Percentiles rank a stretch among this genome's conserved stretches.
phyloP scores from a whole-genome alignment of 192 early-diverging fungal genomes.

The Paraglomus brasilianum region DNA sequence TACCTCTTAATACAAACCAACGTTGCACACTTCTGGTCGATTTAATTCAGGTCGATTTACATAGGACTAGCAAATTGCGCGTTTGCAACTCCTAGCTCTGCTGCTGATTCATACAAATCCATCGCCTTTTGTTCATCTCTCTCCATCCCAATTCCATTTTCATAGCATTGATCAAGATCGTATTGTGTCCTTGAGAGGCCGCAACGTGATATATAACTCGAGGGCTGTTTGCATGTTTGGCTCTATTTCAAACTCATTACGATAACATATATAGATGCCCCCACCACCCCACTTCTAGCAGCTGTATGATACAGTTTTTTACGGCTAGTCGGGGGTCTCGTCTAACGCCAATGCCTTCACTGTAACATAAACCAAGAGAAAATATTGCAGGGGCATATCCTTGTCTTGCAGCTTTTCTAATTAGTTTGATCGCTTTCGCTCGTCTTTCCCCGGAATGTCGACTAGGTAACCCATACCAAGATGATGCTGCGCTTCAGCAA shows the following conservation, averaged over 20 bases:
- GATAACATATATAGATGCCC: conserved; percentile 59
- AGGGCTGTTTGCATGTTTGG: conserved; percentile 44
- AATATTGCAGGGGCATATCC: conserved; percentile 33
- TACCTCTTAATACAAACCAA: too few species aligned
- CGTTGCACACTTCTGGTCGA: too few species aligned
- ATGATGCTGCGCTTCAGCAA: conserved; percentile 58
- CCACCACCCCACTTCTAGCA: conserved; percentile 53
- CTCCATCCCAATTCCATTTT: conserved; percentile 58
- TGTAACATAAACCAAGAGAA: conserved; percentile 44
- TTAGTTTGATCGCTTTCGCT: conserved; percentile 45
- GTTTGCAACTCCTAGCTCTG: conserved; percentile 56
- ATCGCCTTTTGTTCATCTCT: conserved; percentile 50
- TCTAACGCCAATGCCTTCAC: conserved; percentile 64
- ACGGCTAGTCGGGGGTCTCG: conserved; percentile 51
- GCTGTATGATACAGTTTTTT: conserved; percentile 55
- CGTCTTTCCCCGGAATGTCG: too few species aligned
- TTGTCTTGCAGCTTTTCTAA: conserved; percentile 48
- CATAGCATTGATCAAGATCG: conserved; percentile 77
- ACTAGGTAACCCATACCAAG: too few species aligned
- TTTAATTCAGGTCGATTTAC: too few species aligned
- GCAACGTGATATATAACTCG: conserved; percentile 51
- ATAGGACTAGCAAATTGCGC: conserved; percentile 25
- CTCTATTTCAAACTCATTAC: conserved; percentile 49
- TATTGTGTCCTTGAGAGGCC: conserved; percentile 60
- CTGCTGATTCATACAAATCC: conserved; percentile 63